A percentile compares a stretch with the other conserved stretches of the same genome.
phyloP scores from a whole-genome alignment of 306 rosid genomes.

The Cucurbita pepo region DNA sequence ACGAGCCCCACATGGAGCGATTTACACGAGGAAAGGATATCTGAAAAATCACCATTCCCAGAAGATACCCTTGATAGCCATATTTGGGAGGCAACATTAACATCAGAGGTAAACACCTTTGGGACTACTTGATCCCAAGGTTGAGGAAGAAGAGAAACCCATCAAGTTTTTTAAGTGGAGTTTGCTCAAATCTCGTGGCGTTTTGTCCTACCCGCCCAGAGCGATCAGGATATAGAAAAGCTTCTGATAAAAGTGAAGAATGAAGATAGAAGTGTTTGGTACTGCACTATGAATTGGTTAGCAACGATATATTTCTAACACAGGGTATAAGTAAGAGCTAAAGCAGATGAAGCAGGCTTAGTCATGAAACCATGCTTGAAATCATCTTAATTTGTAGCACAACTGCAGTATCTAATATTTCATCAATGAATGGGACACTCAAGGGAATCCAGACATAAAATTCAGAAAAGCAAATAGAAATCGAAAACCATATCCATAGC shows the following conservation, averaged over 20 bases:
- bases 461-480: neutral
- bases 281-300: neutral
- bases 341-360: neutral
- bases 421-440: neutral
- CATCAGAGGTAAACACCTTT: slow-evolving; percentile 15
- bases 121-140: slow-evolving; percentile 23
- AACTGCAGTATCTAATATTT: neutral
- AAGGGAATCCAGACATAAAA: neutral
- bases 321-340: neutral
- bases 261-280: slow-evolving; percentile 9
- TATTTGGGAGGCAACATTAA: neutral
- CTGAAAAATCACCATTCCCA: neutral
- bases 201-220: slow-evolving; percentile 2
- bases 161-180: slow-evolving; percentile 24
- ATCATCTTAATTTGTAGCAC: neutral
- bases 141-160: slow-evolving; percentile 19
- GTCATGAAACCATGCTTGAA: neutral
- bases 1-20: slow-evolving; percentile 11
- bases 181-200: slow-evolving; percentile 30
- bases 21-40: neutral
- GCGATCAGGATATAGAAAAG: slow-evolving; percentile 24
- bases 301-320: neutral
- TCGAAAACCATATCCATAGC: neutral
- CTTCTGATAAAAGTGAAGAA: slow-evolving; percentile 24
- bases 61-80: neutral